Percentiles rank a stretch among this genome's conserved stretches.
phyloP scores from a whole-genome alignment of 2,329 filamentous ascomycete species.

The Fusarium citri region DNA sequence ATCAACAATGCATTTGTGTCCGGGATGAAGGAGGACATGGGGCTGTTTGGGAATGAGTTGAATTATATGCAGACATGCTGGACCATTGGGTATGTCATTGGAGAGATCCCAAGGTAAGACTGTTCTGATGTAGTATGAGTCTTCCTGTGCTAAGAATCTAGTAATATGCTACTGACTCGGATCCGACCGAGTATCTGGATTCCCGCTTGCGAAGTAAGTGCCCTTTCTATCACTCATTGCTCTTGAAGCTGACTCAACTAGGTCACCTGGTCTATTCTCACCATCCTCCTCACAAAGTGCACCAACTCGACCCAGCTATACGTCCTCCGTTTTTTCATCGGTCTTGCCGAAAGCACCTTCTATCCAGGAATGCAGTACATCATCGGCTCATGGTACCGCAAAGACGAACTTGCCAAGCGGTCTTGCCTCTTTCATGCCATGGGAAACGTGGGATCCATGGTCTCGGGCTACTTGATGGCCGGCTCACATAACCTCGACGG shows the following conservation, averaged over 20 bases:
- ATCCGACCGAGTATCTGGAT: slow-evolving; percentile 57
- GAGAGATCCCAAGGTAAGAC: slow-evolving; percentile 50
- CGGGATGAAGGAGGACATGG: slow-evolving; percentile 64
- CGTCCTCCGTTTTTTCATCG: slow-evolving; percentile 58
- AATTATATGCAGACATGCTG: slow-evolving; percentile 67
- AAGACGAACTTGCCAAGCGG: slow-evolving; percentile 57
- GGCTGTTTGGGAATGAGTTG: slow-evolving; percentile 56
- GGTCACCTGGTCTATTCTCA: slow-evolving; percentile 47
- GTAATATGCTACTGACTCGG: slow-evolving; percentile 53
- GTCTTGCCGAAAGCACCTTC: slow-evolving; percentile 54
- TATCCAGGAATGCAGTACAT: slow-evolving; percentile 56
- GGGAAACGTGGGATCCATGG: slow-evolving; percentile 46
- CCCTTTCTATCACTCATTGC: neutral
- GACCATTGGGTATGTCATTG: slow-evolving; percentile 70
- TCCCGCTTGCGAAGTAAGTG: slow-evolving; percentile 49
- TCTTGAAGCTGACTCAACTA: slow-evolving; percentile 16
- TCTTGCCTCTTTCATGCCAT: slow-evolving; percentile 56
- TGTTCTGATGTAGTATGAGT: fast-evolving
- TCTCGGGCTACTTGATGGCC: slow-evolving; percentile 51
- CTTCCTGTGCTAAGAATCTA: neutral
- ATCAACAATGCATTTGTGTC: slow-evolving; percentile 50
- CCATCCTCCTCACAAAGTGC: slow-evolving; percentile 46
- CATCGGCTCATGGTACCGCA: slow-evolving; percentile 59
- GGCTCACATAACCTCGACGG: slow-evolving; percentile 57
- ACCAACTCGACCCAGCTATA: slow-evolving; percentile 52